Conservation (phyloP, 2,329 filamentous ascomycete species). For the Fusarium foetens region DNA sequence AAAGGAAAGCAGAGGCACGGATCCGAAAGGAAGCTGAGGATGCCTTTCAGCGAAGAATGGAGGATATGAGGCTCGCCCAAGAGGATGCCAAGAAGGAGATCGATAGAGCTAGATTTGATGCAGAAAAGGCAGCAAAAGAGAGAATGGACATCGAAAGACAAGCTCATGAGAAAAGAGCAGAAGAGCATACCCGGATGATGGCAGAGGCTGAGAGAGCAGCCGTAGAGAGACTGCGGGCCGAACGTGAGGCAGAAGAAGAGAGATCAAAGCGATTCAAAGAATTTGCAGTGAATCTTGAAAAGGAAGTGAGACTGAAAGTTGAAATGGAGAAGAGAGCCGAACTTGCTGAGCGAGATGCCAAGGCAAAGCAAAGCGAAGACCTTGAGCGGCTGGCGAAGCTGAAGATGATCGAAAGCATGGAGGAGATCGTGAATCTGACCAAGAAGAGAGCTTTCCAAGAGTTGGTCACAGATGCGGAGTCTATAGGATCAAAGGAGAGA, state of each 20-base stretch:
- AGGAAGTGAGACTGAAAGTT: not conserved
- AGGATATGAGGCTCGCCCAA: conserved; percentile 38
- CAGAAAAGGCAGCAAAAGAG: conserved; percentile 56
- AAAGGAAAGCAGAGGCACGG: not conserved
- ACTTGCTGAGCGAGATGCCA: not conserved
- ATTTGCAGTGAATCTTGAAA: not conserved
- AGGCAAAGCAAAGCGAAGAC: not conserved
- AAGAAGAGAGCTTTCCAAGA: not conserved
- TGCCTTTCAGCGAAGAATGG: conserved; percentile 46
- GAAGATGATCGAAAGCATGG: not conserved
- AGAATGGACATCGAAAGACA: conserved; percentile 55
- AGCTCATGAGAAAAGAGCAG: conserved; percentile 38
- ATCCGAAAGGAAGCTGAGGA: conserved; percentile 44
- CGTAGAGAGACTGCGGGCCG: not conserved
- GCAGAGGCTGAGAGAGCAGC: not conserved
- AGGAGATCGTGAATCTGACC: not conserved
- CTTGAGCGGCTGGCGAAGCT: not conserved
- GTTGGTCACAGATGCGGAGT: not conserved
- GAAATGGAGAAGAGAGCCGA: not conserved
- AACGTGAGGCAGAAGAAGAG: not conserved
- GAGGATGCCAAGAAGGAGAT: conserved; percentile 53
- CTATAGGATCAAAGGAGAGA: not conserved
- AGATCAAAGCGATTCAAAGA: not conserved
- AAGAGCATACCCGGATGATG: conserved; percentile 60
- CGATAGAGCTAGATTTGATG: conserved; percentile 41